Base-by-base conservation (phyloP, 140 eudicot species). In the Bidens hawaiensis region DNA sequence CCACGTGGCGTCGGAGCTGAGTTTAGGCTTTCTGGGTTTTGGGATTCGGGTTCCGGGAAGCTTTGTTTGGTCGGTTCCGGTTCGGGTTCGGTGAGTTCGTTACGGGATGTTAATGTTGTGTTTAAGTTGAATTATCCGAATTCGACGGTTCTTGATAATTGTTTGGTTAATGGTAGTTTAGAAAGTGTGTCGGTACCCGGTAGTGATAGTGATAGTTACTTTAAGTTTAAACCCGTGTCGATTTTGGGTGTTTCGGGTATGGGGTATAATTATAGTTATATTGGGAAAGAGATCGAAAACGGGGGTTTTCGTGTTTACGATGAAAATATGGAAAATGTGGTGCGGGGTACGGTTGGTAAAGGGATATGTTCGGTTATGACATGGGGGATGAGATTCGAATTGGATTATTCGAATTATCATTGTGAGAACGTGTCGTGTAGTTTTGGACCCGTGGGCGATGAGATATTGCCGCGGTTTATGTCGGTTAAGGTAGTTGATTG, bases 11-110 rank as follows among this genome's bases (percentile, higher is more conserved):
- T 47, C 23, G 79, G 80, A 14, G 75, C 76, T 25, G 62, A 41
- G 45, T 84, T 82, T 72, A n/a, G 40, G 57, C 41, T 91, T 43
- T 75, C 46, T 21, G 99, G 99, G 66, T 83, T 70, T 60, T 93
- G 96, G 96, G 59, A 76, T 65, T 70, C 81, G 54, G 24, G 22
- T 30, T 59, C 85, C 3, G 99, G 99, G 64, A 81, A 79, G 53
- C 54, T 93, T 4, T 93, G 99, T 68, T 88, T 88, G 99, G 84
- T 88, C 1, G 96, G 95, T 31, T 82, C 85, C 1, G 96, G 95
- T 31, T 82, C 85, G 15, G 95, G 89, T 15, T 66, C 74, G 10
- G 66, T 50, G 24, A 64, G 83, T 16, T 23, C 38, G 21, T 64
- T 68, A 21, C 30, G 62, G 16, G 46, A 70, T 66, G 69, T 76